phyloP scores from a whole-genome alignment of 1,139 yeast species.

The Yamadazyma atmosphaerica region DNA sequence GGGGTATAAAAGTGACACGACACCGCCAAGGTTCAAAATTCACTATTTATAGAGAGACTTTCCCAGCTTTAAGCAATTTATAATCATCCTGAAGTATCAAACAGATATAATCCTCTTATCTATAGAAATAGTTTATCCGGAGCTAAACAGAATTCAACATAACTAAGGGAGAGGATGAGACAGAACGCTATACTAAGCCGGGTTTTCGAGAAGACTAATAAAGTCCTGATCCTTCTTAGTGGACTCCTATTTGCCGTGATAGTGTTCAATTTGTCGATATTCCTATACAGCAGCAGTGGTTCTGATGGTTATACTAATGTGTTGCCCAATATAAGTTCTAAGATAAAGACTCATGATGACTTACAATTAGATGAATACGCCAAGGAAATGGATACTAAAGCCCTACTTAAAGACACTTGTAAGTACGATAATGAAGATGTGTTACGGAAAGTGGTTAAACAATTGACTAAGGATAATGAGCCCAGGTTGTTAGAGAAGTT shows the following conservation, averaged over 20 bases:
- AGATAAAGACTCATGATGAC: constrained; percentile 3
- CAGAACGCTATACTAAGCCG: background rate
- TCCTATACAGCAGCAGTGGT: constrained; percentile 6
- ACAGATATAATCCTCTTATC: too few relatives aligned
- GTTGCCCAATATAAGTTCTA: constrained; percentile 3
- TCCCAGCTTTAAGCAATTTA: too few relatives aligned
- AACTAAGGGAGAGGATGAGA: too few relatives aligned
- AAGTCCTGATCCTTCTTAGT: background rate
- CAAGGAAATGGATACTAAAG: constrained; percentile 3
- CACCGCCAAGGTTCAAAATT: background rate
- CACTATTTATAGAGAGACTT: too few relatives aligned
- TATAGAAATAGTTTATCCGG: background rate
- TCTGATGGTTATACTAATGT: background rate
- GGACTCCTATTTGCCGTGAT: constrained; percentile 2
- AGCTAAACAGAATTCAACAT: too few relatives aligned
- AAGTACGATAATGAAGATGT: constrained; percentile 3
- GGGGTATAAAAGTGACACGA: background rate
- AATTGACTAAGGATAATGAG: constrained; percentile 11
- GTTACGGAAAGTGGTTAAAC: constrained; percentile 9
- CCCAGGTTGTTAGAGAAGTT: constrained; percentile 11
- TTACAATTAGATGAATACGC: constrained; percentile 5
- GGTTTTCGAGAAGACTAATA: background rate
- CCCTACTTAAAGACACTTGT: background rate
- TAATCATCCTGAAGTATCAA: too few relatives aligned
- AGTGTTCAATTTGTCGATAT: constrained; percentile 12